These are phyloP conservation scores for Starmerella stellata DNA, from an alignment of 805 yeast species.

Conservation along the genomic window DNA sequence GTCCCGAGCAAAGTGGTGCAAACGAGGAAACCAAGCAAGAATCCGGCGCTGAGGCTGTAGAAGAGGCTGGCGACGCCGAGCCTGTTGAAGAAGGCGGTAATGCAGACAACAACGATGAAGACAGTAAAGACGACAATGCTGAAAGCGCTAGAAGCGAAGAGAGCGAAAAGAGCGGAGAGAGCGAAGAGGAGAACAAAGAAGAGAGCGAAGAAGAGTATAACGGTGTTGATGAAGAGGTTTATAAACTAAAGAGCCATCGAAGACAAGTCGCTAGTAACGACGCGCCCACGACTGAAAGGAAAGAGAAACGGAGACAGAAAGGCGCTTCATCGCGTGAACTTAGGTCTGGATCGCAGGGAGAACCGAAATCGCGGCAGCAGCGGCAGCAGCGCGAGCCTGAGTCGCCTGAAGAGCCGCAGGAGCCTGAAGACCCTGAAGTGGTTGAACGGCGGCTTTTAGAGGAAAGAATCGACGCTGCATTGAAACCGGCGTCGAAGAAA, in stretches of 20 bases:
- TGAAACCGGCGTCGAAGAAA: conserved; percentile 38
- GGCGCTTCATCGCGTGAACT: conserved; percentile 2
- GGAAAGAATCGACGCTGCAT: conserved; percentile 57
- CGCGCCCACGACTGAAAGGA: neutral
- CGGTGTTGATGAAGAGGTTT: conserved; percentile 26
- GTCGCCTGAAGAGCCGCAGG: conserved; percentile 16
- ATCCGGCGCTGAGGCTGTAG: neutral
- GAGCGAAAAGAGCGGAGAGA: conserved; percentile 13
- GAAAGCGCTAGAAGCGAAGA: conserved; percentile 12
- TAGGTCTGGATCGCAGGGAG: neutral
- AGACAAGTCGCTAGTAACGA: conserved; percentile 11
- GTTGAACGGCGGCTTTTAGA: conserved; percentile 62
- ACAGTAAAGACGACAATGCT: conserved; percentile 6
- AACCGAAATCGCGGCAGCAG: neutral
- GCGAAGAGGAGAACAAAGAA: conserved; percentile 15
- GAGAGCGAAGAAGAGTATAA: conserved; percentile 21
- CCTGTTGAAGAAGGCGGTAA: conserved; percentile 1
- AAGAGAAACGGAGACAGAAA: neutral
- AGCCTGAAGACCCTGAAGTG: conserved; percentile 22
- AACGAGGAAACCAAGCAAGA: no score
- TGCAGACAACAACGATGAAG: conserved; percentile 4
- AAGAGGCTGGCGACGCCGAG: neutral
- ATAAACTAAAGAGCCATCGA: conserved; percentile 25
- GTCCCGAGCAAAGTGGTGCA: no score
- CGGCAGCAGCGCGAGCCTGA: conserved; percentile 2